A percentile compares a stretch with the other conserved stretches of the same genome.
These are phyloP conservation scores for Lagenidium sp. DNA, from an alignment of 352 stramenopile species.

Conservation along the genomic window DNA sequence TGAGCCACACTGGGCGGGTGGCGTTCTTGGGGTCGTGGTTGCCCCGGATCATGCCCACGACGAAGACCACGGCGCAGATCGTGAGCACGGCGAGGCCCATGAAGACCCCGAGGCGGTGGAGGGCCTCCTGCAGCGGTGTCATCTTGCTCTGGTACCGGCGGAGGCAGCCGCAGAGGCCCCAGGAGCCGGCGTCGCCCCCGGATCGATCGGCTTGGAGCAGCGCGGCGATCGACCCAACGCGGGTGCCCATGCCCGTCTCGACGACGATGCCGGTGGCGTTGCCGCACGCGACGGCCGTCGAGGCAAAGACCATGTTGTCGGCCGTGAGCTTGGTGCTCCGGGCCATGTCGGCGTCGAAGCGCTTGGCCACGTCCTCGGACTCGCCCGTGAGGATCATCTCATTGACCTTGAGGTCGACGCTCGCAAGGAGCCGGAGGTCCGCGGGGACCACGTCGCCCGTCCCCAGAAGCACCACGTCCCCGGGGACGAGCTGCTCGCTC, in stretches of 20 bases:
- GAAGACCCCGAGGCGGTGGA: conserved; percentile 91
- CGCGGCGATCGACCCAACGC: conserved; percentile 13
- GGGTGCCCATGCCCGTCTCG: conserved; percentile 12
- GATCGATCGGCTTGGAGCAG: conserved; percentile 14
- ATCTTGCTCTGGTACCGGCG: conserved; percentile 20
- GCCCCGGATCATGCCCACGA: conserved; percentile 59
- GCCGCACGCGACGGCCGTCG: conserved; percentile 30
- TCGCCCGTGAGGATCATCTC: conserved; percentile 86
- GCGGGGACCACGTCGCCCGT: conserved; percentile 69
- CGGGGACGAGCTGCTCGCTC: conserved; percentile 23
- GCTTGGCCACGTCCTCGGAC: conserved; percentile 26
- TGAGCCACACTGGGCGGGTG: conserved; percentile 68
- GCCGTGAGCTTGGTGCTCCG: conserved; percentile 10
- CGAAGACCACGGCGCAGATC: conserved; percentile 76
- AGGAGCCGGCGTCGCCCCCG: conserved; percentile 41
- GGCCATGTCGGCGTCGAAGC: conserved; percentile 4
- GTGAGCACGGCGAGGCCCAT: conserved; percentile 78
- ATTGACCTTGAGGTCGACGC: conserved; percentile 48
- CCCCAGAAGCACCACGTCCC: conserved; percentile 47
- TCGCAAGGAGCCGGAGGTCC: conserved; percentile 64
- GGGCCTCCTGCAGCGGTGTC: conserved; percentile 84
- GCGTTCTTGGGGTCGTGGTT: conserved; percentile 42
- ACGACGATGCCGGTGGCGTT: conserved; percentile 12
- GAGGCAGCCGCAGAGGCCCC: conserved; percentile 15
- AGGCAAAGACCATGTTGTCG: conserved; percentile 81